A percentile compares a stretch with the other conserved stretches of the same genome.
phyloP scores from a whole-genome alignment of 2,329 filamentous ascomycete species.

The Endoconidiophora laricicola region DNA sequence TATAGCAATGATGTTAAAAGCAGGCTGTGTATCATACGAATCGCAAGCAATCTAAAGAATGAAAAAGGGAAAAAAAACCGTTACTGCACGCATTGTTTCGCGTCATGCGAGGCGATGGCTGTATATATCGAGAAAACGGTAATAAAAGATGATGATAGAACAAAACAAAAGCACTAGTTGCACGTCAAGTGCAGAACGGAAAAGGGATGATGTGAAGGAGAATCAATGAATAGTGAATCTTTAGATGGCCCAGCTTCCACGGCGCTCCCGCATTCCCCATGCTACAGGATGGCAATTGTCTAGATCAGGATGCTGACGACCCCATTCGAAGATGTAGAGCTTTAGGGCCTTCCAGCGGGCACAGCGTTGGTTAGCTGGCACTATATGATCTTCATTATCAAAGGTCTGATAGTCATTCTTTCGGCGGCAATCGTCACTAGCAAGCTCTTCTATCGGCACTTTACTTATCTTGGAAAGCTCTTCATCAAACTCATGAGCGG shows the following conservation, averaged over 20 bases:
- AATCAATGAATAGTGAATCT: slow-evolving; percentile 1
- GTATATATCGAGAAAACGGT: too few species aligned
- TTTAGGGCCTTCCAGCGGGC: slow-evolving; percentile 71
- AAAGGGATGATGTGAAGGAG: neutral
- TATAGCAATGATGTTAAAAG: neutral
- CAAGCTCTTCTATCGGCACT: slow-evolving; percentile 51
- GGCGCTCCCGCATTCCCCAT: slow-evolving; percentile 51
- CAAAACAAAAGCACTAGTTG: neutral
- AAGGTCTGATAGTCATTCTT: slow-evolving; percentile 58
- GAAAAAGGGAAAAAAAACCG: neutral
- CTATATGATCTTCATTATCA: slow-evolving; percentile 23
- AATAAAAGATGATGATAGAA: neutral
- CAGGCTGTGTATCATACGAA: neutral
- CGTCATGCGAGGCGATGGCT: too few species aligned
- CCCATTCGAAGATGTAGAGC: slow-evolving; percentile 79
- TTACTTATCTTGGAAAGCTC: slow-evolving; percentile 71
- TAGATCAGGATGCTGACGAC: slow-evolving; percentile 65
- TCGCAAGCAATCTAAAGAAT: neutral
- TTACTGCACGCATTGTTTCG: neutral
- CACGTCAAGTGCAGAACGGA: too few species aligned
- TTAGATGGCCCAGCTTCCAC: slow-evolving; percentile 58
- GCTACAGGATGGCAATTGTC: slow-evolving; percentile 37
- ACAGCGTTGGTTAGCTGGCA: slow-evolving; percentile 28
- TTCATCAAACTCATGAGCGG: slow-evolving; percentile 66
- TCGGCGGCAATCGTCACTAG: slow-evolving; percentile 47